These are phyloP conservation scores for Neonectria coccinea DNA, from an alignment of 2,329 filamentous ascomycete genomes.

Conservation along the genomic window DNA sequence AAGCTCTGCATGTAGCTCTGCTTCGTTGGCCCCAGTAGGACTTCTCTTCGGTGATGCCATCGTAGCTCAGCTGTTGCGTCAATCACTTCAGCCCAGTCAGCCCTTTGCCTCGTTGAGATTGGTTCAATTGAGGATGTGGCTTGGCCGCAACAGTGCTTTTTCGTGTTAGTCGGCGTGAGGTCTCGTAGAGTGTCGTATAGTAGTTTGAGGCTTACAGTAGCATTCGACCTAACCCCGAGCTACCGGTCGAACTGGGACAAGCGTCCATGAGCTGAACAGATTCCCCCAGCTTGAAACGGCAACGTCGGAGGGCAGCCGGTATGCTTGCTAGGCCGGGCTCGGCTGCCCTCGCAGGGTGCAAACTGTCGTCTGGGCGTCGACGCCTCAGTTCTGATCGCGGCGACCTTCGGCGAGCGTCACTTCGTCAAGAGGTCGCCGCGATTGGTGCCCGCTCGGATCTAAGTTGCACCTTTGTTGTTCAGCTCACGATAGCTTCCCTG, in stretches of 20 bases:
- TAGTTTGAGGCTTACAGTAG: not conserved
- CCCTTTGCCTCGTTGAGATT: not conserved
- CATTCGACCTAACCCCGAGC: not conserved
- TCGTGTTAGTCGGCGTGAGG: not conserved
- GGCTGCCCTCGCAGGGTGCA: not conserved
- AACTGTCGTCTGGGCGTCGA: not conserved
- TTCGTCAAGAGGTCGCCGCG: conserved; percentile 1
- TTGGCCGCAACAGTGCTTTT: not conserved
- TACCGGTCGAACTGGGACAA: not conserved
- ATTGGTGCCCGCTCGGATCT: conserved; percentile 43
- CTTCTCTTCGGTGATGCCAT: conserved; percentile 1
- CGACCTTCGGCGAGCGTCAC: conserved; percentile 26
- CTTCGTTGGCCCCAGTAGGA: conserved; percentile 2
- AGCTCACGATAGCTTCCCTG: conserved; percentile 13
- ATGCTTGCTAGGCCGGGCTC: not conserved
- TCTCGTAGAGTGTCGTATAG: not conserved
- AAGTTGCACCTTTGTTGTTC: conserved; percentile 12
- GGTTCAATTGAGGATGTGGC: not conserved
- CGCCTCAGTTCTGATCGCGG: conserved; percentile 12
- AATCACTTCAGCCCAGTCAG: not conserved
- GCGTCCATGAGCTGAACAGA: not conserved
- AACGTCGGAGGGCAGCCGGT: not conserved
- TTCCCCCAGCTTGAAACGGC: not conserved
- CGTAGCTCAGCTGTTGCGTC: not conserved
- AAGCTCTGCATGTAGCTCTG: not conserved